Conservation (phyloP, 371 early-diverging fungal species). For the Lichtheimia ornata region DNA sequence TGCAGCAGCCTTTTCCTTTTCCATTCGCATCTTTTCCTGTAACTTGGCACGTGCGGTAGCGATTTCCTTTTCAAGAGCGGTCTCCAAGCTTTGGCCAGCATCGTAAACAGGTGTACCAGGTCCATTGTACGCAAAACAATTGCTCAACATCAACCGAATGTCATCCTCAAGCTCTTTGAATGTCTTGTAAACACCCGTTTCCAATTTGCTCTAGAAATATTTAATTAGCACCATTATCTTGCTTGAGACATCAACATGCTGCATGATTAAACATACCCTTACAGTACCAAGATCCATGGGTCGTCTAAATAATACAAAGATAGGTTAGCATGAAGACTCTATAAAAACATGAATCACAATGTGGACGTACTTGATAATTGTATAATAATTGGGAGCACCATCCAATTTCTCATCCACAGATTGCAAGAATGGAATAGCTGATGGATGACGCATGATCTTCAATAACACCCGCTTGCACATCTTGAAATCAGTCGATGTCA, state of each 20-base stretch:
- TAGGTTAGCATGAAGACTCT: neutral
- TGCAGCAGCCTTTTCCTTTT: neutral
- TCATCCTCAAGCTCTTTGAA: conserved; percentile 69
- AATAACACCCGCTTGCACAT: conserved; percentile 38
- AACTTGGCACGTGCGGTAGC: conserved; percentile 30
- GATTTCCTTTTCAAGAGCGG: conserved; percentile 47
- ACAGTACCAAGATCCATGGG: conserved; percentile 97
- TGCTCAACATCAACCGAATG: conserved; percentile 55
- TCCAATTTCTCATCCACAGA: conserved; percentile 68
- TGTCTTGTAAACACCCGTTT: conserved; percentile 48
- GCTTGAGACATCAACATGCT: neutral
- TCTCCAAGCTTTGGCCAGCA: conserved; percentile 49
- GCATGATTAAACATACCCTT: conserved; percentile 5
- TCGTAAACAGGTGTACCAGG: conserved; percentile 50
- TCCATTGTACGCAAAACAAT: conserved; percentile 59
- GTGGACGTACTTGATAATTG: conserved; percentile 33
- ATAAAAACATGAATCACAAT: neutral
- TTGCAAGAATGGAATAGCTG: conserved; percentile 62
- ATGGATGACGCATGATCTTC: conserved; percentile 56
- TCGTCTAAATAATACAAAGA: conserved; percentile 41
- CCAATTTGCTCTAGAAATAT: conserved; percentile 61
- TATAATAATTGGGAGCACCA: conserved; percentile 49
- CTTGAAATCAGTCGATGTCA: conserved; percentile 39
- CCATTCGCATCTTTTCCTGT: conserved; percentile 19
- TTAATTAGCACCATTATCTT: neutral